phyloP scores from a whole-genome alignment of 805 yeast species.

The Cyberlindnera amylophila region DNA sequence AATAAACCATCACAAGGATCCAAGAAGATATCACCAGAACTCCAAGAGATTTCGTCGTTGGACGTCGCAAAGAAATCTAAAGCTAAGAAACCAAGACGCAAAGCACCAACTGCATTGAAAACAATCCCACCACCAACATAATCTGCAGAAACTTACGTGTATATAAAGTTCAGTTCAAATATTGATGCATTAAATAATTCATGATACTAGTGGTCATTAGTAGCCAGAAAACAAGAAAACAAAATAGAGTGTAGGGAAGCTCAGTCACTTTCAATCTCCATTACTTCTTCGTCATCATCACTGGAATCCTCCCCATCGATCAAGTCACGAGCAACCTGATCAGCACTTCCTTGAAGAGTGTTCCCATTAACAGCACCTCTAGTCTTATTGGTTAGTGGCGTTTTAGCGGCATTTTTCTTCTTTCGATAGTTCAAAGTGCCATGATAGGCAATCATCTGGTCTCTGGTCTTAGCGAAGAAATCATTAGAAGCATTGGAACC shows the following conservation, averaged over 20 bases:
- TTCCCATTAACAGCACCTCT: slow-evolving; percentile 2
- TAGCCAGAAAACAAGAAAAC: no score
- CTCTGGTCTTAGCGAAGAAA: slow-evolving; percentile 30
- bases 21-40: background rate
- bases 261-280: slow-evolving; percentile 59
- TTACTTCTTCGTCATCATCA: slow-evolving; percentile 39
- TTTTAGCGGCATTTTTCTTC: slow-evolving; percentile 15
- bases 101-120: slow-evolving; percentile 8
- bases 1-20: background rate
- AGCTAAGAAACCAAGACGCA: background rate
- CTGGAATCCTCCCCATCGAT: slow-evolving; percentile 34
- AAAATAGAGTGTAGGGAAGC: no score
- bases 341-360: slow-evolving; percentile 19
- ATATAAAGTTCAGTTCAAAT: background rate
- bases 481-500: slow-evolving; percentile 8
- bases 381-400: slow-evolving; percentile 28
- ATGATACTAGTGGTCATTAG: background rate
- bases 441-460: slow-evolving; percentile 24
- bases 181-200: background rate
- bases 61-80: background rate
- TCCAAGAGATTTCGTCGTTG: background rate
- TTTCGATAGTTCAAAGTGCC: slow-evolving; percentile 28
- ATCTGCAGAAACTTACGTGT: background rate
- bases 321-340: slow-evolving; percentile 26
- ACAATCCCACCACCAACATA: background rate